phyloP scores from a whole-genome alignment of 1,284 basidiomycete species.

The Microbotryomycetes sp. region DNA sequence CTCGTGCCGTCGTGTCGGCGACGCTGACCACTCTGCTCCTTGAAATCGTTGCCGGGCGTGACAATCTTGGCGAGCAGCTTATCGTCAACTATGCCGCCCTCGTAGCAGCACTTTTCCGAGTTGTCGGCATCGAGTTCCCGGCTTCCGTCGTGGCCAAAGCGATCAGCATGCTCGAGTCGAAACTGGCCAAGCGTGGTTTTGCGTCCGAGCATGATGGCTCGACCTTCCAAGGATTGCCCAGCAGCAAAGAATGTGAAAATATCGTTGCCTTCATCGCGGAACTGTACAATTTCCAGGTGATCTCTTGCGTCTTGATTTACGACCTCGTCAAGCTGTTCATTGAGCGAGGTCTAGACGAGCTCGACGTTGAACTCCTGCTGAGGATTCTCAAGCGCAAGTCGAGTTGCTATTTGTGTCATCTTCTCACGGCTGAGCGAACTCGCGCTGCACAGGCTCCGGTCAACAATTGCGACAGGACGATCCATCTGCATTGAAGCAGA shows the following conservation, averaged over 20 bases:
- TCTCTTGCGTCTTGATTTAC: constrained; percentile 80
- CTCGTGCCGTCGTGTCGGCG: constrained; percentile 77
- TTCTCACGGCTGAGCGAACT: not conserved
- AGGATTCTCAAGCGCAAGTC: constrained; percentile 74
- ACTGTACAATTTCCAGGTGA: constrained; percentile 90
- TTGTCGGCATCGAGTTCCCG: constrained; percentile 87
- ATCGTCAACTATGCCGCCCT: constrained; percentile 86
- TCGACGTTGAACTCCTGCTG: constrained; percentile 76
- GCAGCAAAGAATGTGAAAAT: constrained; percentile 75
- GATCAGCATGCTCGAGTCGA: constrained; percentile 22
- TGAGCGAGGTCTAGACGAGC: constrained; percentile 57
- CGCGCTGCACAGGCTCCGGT: constrained; percentile 57
- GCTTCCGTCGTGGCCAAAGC: constrained; percentile 38
- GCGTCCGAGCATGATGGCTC: constrained; percentile 31
- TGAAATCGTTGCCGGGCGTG: constrained; percentile 70
- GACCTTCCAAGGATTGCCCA: constrained; percentile 31
- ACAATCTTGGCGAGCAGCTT: constrained; percentile 73
- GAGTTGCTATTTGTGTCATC: not conserved
- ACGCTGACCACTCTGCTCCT: constrained; percentile 72
- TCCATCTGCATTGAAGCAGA: constrained; percentile 49
- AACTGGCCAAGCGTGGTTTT: constrained; percentile 1
- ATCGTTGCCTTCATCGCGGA: constrained; percentile 80
- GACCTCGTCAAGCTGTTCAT: constrained; percentile 80
- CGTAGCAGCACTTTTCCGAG: constrained; percentile 71
- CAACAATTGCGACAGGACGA: constrained; percentile 69